Evolutionary conservation across 2,329 filamentous ascomycete genomes (phyloP).

Genomic region (Fusarium xyrophilum): DNA sequence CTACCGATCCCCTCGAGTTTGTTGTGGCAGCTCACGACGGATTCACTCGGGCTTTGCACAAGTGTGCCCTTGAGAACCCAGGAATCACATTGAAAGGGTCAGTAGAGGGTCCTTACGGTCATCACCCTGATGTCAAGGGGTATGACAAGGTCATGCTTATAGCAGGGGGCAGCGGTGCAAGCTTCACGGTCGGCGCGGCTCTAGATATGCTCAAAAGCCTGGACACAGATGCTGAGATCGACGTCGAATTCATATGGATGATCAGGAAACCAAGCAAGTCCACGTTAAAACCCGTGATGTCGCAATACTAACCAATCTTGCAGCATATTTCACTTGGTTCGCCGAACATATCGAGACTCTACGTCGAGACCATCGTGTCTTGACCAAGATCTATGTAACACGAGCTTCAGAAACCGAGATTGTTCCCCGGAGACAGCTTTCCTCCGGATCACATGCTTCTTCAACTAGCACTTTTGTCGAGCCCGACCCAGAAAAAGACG

Average conservation of each 20-base stretch:
- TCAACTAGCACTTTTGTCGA: constrained; percentile 5
- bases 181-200: constrained; percentile 57
- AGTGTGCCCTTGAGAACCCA: constrained; percentile 57
- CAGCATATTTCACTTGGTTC: constrained; percentile 51
- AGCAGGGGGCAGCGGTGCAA: constrained; percentile 67
- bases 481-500: constrained; percentile 21
- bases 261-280: constrained; percentile 48
- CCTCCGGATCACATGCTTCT: constrained; percentile 16
- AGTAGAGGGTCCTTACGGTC: constrained; percentile 66
- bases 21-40: constrained; percentile 65
- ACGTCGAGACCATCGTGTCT: constrained; percentile 41
- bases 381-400: constrained; percentile 48
- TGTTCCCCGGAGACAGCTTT: constrained; percentile 6
- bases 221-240: constrained; percentile 28
- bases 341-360: constrained; percentile 46
- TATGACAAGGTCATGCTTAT: constrained; percentile 66
- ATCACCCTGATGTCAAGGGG: constrained; percentile 57
- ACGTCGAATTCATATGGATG: constrained; percentile 51
- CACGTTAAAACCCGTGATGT: fast-evolving
- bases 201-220: constrained; percentile 47
- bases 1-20: constrained; percentile 61
- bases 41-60: constrained; percentile 64
- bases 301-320: background rate
- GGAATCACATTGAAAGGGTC: constrained; percentile 58
- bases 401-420: constrained; percentile 23